These are phyloP conservation scores for Candida arabinofermentans DNA, from an alignment of 805 yeast species.

Conservation along the genomic window DNA sequence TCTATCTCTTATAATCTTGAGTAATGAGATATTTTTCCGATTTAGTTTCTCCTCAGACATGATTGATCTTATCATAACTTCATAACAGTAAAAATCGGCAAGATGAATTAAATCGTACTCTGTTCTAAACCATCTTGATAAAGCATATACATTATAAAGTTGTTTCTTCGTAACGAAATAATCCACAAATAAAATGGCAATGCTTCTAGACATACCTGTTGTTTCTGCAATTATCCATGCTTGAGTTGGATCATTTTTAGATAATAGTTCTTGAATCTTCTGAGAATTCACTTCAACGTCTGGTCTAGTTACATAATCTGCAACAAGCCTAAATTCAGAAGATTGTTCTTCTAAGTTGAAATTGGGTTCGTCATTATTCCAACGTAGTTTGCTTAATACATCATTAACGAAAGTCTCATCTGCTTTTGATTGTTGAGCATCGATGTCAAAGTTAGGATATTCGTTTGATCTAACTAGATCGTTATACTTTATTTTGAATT, in stretches of 20 bases:
- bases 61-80: constrained; percentile 1
- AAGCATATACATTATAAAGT: constrained; percentile 6
- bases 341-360: constrained; percentile 3
- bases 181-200: constrained; percentile 3
- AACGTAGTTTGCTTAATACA: not conserved
- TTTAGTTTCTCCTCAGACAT: not conserved
- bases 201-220: not conserved
- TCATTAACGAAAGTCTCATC: not conserved
- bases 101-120: constrained; percentile 3
- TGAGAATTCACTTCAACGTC: not conserved
- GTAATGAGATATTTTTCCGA: not conserved
- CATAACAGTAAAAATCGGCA: constrained; percentile 6
- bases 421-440: not conserved
- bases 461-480: not conserved
- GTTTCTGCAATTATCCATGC: constrained; percentile 2
- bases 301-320: not conserved
- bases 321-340: not conserved
- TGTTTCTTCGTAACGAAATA: constrained; percentile 1
- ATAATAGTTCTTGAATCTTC: not conserved
- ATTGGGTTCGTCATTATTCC: constrained; percentile 1
- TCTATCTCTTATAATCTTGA: constrained; percentile 4
- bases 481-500: not conserved
- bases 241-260: not conserved
- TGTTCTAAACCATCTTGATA: constrained; percentile 3
- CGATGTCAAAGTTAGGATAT: not conserved